These are phyloP conservation scores for Tetradesmus obliquus DNA, from an alignment of 139 green algal genomes.

Conservation along the genomic window DNA sequence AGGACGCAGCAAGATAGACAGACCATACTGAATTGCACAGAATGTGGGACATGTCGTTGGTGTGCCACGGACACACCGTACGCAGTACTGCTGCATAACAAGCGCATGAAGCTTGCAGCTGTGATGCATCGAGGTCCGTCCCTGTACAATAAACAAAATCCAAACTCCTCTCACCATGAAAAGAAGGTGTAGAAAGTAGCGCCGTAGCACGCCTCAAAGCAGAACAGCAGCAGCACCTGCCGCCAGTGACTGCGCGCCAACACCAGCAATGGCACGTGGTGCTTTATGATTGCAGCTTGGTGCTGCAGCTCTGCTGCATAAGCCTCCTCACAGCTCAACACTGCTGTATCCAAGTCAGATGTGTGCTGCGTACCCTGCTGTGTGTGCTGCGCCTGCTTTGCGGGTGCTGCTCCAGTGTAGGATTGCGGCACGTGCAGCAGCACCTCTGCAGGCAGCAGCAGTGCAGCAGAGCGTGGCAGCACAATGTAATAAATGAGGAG, in stretches of 20 bases:
- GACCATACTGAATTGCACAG: no score
- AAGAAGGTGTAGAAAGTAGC: constrained; percentile 30
- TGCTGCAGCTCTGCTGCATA: background rate
- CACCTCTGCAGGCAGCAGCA: background rate
- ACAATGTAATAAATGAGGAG: no score
- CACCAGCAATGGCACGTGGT: constrained; percentile 38
- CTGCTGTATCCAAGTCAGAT: background rate
- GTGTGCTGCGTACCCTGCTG: background rate
- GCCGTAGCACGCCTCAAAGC: constrained; percentile 18
- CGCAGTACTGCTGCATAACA: no score
- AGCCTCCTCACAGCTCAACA: background rate
- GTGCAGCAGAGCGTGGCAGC: background rate
- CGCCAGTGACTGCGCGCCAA: constrained; percentile 19
- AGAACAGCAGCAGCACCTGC: constrained; percentile 29
- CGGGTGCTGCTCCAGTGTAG: background rate
- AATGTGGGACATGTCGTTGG: no score
- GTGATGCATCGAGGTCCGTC: no score
- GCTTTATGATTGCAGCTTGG: background rate
- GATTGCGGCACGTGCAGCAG: background rate
- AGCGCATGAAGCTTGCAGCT: no score
- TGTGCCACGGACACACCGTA: no score
- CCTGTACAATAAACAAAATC: background rate
- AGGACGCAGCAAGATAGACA: background rate
- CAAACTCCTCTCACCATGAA: background rate
- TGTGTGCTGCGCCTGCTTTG: background rate